Conservation (phyloP, 2,329 filamentous ascomycete species). For the Pseudocercospora fijiensis region DNA sequence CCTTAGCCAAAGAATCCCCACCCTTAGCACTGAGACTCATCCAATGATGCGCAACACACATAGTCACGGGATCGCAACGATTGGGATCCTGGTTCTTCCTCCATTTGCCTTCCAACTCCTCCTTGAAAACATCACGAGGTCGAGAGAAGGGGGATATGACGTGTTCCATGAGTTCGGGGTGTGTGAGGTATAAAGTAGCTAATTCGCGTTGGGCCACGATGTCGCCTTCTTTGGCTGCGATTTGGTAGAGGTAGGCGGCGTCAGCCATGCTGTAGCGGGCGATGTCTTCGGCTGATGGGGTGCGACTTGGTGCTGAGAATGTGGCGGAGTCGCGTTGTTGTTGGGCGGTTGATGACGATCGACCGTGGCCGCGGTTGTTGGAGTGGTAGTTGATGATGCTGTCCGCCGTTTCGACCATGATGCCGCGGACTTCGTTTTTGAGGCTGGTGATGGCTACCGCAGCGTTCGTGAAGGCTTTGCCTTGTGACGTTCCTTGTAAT, state of each 20-base stretch:
- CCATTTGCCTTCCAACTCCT: conserved; percentile 70
- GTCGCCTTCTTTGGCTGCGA: conserved; percentile 89
- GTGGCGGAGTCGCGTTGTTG: conserved; percentile 37
- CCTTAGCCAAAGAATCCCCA: conserved; percentile 81
- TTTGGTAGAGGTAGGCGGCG: conserved; percentile 84
- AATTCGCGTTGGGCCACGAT: conserved; percentile 88
- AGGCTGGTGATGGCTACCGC: conserved; percentile 83
- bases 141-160: conserved; percentile 81
- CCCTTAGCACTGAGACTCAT: conserved; percentile 86
- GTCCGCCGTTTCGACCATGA: conserved; percentile 75
- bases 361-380: conserved; percentile 54
- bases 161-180: conserved; percentile 77
- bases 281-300: conserved; percentile 39
- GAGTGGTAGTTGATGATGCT: conserved; percentile 68
- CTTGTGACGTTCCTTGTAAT: conserved; percentile 55
- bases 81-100: conserved; percentile 58
- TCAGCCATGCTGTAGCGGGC: conserved; percentile 72
- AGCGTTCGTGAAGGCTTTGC: conserved; percentile 86
- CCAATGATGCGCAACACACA: conserved; percentile 96
- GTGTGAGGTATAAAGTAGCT: conserved; percentile 87
- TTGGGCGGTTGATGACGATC: conserved; percentile 35
- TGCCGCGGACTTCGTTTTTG: conserved; percentile 82
- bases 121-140: conserved; percentile 86
- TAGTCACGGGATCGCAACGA: conserved; percentile 77
- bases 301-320: conserved; percentile 31